Conservation (phyloP, 305 asterid species). For the Striga hermonthica region DNA sequence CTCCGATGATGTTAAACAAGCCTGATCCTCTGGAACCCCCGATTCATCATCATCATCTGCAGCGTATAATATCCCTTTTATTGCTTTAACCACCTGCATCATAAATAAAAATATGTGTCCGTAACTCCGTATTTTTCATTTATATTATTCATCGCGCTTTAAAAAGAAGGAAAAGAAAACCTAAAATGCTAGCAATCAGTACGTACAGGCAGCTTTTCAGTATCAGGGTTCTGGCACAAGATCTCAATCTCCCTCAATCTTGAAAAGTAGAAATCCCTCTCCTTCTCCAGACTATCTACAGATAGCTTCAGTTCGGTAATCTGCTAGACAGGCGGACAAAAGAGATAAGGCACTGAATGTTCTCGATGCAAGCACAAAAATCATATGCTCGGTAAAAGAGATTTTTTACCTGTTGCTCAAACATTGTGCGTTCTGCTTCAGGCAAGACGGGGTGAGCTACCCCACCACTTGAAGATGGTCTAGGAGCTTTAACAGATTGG, state of each 20-base stretch:
- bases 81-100: slow-evolving; percentile 62
- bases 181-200: neutral
- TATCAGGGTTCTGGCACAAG: slow-evolving; percentile 69
- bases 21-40: slow-evolving; percentile 70
- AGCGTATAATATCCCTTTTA: slow-evolving; percentile 66
- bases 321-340: slow-evolving; percentile 42
- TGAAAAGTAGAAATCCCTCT: slow-evolving; percentile 86
- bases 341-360: slow-evolving; percentile 20
- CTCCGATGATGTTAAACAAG: slow-evolving; percentile 54
- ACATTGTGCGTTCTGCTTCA: slow-evolving; percentile 58
- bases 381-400: neutral
- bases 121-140: too few relatives aligned
- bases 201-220: slow-evolving; percentile 69
- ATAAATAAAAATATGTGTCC: slow-evolving; percentile 15
- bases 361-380: neutral
- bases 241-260: slow-evolving; percentile 87
- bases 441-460: slow-evolving; percentile 38
- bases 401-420: slow-evolving; percentile 63
- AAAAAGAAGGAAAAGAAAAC: neutral
- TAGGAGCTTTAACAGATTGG: slow-evolving; percentile 52
- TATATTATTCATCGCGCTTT: too few relatives aligned
- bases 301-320: slow-evolving; percentile 76
- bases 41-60: slow-evolving; percentile 66
- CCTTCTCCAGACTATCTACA: slow-evolving; percentile 81
- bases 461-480: slow-evolving; percentile 78